A percentile compares a stretch with the other conserved stretches of the same genome.
Evolutionary conservation across 495 filamentous ascomycete genomes (phyloP).

Genomic region (Neurospora cerealis): DNA sequence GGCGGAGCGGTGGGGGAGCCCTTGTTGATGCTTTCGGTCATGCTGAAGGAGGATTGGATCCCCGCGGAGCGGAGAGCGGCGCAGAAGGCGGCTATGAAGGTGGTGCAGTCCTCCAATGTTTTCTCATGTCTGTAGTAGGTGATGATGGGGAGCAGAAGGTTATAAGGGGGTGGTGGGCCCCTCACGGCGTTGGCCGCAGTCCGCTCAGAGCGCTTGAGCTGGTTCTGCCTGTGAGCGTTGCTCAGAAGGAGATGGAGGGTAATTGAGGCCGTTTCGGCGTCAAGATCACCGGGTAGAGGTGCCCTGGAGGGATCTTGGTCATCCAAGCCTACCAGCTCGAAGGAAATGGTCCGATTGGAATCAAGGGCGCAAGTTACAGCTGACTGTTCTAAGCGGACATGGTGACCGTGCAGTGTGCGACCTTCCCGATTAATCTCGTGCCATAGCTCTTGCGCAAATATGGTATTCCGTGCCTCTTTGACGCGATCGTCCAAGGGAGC

Average conservation of each 20-base stretch:
- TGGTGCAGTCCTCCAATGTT: conserved; percentile 18
- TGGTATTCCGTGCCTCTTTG: conserved; percentile 71
- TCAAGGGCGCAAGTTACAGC: conserved; percentile 48
- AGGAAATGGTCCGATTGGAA: conserved; percentile 12
- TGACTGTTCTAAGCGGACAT: conserved; percentile 52
- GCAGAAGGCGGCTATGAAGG: conserved; percentile 7
- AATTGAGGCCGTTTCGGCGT: conserved; percentile 50
- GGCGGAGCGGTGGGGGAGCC: conserved; percentile 1
- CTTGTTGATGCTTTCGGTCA: conserved; percentile 21
- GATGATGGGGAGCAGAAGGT: conserved; percentile 55
- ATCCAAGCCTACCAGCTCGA: conserved; percentile 51
- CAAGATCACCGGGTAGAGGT: conserved; percentile 19
- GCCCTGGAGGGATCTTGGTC: conserved; percentile 12
- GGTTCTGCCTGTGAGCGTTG: conserved; percentile 58
- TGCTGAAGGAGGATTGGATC: conserved; percentile 11
- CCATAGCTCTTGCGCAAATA: conserved; percentile 91
- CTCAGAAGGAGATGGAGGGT: conserved; percentile 56
- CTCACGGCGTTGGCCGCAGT: conserved; percentile 17
- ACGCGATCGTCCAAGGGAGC: conserved; percentile 52
- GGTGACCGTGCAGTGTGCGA: conserved; percentile 51
- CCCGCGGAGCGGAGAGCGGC: conserved; percentile 16
- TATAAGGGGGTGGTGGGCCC: conserved; percentile 41
- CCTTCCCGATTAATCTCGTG: conserved; percentile 81
- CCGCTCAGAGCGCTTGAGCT: conserved; percentile 27
- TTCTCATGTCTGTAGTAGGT: conserved; percentile 52